Evolutionary conservation across 768 basidiomycete species (phyloP).

Genomic region (Suillus brevipes): DNA sequence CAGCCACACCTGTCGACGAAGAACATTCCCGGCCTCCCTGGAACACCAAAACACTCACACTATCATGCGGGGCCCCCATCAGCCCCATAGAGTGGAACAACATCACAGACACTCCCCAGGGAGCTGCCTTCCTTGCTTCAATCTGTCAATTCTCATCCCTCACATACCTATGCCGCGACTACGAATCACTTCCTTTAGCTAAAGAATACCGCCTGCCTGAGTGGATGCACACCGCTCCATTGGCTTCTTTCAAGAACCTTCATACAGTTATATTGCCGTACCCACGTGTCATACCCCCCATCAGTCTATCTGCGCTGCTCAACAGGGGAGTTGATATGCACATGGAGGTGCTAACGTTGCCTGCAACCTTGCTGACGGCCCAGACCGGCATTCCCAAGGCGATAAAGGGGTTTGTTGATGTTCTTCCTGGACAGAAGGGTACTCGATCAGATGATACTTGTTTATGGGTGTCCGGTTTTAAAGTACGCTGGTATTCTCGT

Average conservation of each 20-base stretch:
- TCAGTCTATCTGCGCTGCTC: neutral
- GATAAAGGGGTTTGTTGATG: neutral
- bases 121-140: slow-evolving; percentile 16
- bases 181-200: neutral
- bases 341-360: neutral
- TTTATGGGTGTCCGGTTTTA: neutral
- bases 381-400: neutral
- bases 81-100: no score
- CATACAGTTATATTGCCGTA: neutral
- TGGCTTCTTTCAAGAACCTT: slow-evolving; percentile 32
- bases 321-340: neutral
- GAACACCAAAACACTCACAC: no score
- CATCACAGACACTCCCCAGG: slow-evolving; percentile 20
- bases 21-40: no score
- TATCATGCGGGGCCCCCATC: no score
- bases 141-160: slow-evolving; percentile 34
- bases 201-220: neutral
- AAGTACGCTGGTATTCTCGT: neutral
- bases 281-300: neutral
- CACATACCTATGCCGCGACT: slow-evolving; percentile 2
- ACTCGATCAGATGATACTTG: neutral
- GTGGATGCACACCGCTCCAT: slow-evolving; percentile 25
- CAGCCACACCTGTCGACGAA: no score
- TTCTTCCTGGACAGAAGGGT: neutral
- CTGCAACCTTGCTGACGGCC: neutral